phyloP scores from a whole-genome alignment of 1,284 basidiomycete genomes.

The Tylopilus orsonianus region DNA sequence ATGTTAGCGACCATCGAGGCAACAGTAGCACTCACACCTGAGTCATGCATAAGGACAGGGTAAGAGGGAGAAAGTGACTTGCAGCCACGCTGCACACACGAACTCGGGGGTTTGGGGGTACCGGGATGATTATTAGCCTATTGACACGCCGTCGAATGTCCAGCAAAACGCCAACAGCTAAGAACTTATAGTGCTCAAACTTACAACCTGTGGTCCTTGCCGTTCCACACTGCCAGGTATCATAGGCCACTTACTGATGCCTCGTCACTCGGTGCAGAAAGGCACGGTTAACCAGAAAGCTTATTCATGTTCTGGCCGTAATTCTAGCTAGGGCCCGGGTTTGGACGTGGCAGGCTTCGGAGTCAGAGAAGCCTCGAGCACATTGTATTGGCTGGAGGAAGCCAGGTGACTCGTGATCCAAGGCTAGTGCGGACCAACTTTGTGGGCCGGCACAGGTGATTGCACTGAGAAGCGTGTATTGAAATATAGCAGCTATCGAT shows the following conservation, averaged over 20 bases:
- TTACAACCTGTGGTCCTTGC: conserved; percentile 7
- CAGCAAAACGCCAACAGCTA: conserved; percentile 12
- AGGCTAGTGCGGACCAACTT: too few species aligned
- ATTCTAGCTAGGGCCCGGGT: background rate
- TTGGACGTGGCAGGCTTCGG: background rate
- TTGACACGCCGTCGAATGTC: conserved; percentile 7
- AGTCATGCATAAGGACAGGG: conserved; percentile 6
- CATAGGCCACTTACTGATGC: conserved; percentile 16
- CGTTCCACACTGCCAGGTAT: background rate
- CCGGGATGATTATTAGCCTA: conserved; percentile 18
- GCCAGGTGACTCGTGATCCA: too few species aligned
- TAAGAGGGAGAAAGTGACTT: conserved; percentile 8
- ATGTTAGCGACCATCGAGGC: background rate
- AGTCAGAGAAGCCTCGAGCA: too few species aligned
- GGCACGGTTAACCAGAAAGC: background rate
- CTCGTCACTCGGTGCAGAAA: conserved; percentile 1
- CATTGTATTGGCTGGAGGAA: too few species aligned
- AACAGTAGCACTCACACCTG: conserved; percentile 14
- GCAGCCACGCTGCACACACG: conserved; percentile 12
- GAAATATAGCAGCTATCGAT: too few species aligned
- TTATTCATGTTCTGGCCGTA: conserved; percentile 2
- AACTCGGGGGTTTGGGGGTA: background rate
- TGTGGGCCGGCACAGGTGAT: too few species aligned
- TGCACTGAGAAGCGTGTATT: too few species aligned
- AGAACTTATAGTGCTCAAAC: background rate